These are phyloP conservation scores for Xanthoconium separans DNA, from an alignment of 1,284 basidiomycete species.

Conservation along the genomic window DNA sequence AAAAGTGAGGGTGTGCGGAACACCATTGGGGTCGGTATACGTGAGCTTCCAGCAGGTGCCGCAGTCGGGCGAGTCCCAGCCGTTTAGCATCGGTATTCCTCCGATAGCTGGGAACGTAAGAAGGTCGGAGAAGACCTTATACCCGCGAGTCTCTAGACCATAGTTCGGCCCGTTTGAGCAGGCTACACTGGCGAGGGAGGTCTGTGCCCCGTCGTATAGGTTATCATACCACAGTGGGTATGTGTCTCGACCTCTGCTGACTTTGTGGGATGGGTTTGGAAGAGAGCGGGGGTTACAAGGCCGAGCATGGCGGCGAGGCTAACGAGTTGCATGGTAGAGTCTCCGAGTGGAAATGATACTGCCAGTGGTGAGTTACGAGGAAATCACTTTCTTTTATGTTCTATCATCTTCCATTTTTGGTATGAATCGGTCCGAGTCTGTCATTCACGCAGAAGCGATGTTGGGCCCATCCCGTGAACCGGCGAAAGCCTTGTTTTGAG, in stretches of 20 bases:
- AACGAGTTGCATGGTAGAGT: constrained; percentile 14
- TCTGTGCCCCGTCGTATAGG: constrained; percentile 37
- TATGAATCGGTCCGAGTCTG: no score
- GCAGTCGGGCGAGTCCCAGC: constrained; percentile 22
- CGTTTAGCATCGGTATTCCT: constrained; percentile 34
- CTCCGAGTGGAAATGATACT: neutral
- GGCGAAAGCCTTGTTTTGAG: no score
- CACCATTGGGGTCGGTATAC: constrained; percentile 28
- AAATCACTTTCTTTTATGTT: no score
- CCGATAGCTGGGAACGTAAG: constrained; percentile 52
- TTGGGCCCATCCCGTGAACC: no score
- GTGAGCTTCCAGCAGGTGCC: constrained; percentile 28
- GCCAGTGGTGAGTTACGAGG: neutral
- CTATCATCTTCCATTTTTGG: no score
- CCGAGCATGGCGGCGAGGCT: neutral
- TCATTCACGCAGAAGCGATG: no score
- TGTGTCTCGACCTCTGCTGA: neutral
- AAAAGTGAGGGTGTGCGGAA: constrained; percentile 8
- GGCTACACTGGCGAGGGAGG: constrained; percentile 39
- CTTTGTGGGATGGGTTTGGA: neutral
- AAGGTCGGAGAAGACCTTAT: constrained; percentile 42
- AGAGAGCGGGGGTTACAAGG: constrained; percentile 6
- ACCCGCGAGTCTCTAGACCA: constrained; percentile 41
- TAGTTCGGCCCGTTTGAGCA: constrained; percentile 45
- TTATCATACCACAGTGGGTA: constrained; percentile 13